These are phyloP conservation scores for Tricholoma sp. DNA, from an alignment of 768 basidiomycete genomes.

Conservation along the genomic window DNA sequence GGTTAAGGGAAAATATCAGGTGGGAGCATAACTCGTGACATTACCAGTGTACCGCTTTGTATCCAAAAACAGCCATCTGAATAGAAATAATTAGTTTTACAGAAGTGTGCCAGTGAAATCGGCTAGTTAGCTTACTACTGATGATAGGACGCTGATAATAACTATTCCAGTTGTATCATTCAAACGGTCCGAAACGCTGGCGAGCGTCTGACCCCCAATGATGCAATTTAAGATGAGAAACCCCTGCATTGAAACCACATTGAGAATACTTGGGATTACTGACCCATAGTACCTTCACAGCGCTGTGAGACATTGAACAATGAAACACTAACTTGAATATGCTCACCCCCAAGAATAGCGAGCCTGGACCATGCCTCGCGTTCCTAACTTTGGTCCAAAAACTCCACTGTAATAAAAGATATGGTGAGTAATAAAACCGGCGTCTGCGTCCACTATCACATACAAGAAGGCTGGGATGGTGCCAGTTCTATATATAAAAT, in stretches of 20 bases:
- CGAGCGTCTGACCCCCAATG: constrained; percentile 62
- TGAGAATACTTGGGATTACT: constrained; percentile 47
- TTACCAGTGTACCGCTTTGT: constrained; percentile 58
- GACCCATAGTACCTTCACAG: constrained; percentile 49
- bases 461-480: constrained; percentile 58
- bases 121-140: constrained; percentile 24
- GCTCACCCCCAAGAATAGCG: neutral
- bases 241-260: constrained; percentile 55
- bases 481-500: constrained; percentile 25
- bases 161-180: constrained; percentile 35
- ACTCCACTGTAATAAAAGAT: constrained; percentile 33
- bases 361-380: constrained; percentile 63
- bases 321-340: neutral
- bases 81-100: neutral
- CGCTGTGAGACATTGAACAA: neutral
- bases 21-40: neutral
- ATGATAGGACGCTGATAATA: constrained; percentile 32
- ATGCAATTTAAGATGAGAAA: constrained; percentile 66
- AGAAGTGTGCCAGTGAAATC: neutral
- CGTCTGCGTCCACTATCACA: constrained; percentile 14
- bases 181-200: constrained; percentile 41
- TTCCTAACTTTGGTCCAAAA: constrained; percentile 77
- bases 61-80: constrained; percentile 59
- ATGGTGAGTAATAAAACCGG: neutral
- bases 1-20: neutral